Base-by-base conservation (phyloP, 2,329 filamentous ascomycete species). In the Geoglossum cookeanum region DNA sequence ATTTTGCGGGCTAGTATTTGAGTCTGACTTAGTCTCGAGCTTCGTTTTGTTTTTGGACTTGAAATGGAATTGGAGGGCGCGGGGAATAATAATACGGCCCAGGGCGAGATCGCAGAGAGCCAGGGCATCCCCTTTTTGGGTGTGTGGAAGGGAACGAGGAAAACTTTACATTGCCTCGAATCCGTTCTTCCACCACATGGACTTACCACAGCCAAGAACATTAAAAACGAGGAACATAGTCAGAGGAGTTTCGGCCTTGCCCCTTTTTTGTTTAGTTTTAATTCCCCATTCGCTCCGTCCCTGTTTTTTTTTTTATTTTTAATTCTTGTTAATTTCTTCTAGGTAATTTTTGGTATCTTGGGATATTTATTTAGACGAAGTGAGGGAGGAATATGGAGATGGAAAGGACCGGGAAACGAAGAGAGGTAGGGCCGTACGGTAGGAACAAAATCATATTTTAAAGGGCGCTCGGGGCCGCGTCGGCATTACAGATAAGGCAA, bases 131-230 rank as follows among this genome's bases (percentile, higher is more conserved):
- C 33, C 33, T 37, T 37, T 37, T 37, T 37, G 33, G 33, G 33
- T 63, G 62, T 37, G 61, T 60, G 7, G 60, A 63, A 13, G 59
- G 49, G 11, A 59, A 59, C 9, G 60, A 60, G 4, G 63, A 58
- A 51, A 61, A 63, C n/a, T 13, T 55, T 8, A 49, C 29, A 15
- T 37, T 7, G 22, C 55, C 57, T 55, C 42, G 39, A 42, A 55
- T 49, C 57, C 22, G 22, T 22, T 22, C 22, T 22, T 22, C 22
- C 22, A 22, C 22, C 22, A 22, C 22, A 22, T 2, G 22, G 22
- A 22, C 22, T 22, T 22, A 22, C 22, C 22, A 22, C 22, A 22
- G 22, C 22, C 22, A 22, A 22, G 22, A 22, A 22, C 22, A 22
- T 22, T 22, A 22, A 22, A 22, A 22, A 22, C 22, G 22, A 22